These are phyloP conservation scores for Malania oleifera DNA, from an alignment of 164 flowering plant species.

Conservation along the genomic window DNA sequence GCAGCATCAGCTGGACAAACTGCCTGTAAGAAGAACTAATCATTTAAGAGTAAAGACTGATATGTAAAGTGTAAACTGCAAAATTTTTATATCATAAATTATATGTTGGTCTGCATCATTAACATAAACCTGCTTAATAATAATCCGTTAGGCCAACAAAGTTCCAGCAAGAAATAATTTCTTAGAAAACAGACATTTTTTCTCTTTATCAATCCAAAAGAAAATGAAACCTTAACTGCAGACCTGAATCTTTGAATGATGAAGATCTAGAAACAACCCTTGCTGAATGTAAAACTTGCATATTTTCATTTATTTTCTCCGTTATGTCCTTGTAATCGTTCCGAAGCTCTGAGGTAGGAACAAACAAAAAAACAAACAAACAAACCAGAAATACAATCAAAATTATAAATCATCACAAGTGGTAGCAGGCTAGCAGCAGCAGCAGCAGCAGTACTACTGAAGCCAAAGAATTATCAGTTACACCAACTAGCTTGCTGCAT, in stretches of 20 bases:
- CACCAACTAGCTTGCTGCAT: no score
- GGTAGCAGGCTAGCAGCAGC: background rate
- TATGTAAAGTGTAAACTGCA: no score
- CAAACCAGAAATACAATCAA: background rate
- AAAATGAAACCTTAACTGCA: background rate
- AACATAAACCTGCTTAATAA: no score
- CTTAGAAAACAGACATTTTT: background rate
- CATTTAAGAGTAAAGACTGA: no score
- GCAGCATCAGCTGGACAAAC: no score
- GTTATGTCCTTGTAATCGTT: slow-evolving; percentile 70
- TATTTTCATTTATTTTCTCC: slow-evolving; percentile 48
- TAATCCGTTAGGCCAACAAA: no score
- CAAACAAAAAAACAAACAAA: background rate
- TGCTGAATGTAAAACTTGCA: slow-evolving; percentile 72
- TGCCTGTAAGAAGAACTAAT: no score
- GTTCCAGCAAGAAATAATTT: no score
- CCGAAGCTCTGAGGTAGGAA: slow-evolving; percentile 52
- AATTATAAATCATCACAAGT: background rate
- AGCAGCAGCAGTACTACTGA: background rate
- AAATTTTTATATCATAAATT: no score
- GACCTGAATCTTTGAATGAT: slow-evolving; percentile 45
- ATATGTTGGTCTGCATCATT: no score
- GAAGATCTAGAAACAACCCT: slow-evolving; percentile 37
- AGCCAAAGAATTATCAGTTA: no score
- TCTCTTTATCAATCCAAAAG: background rate